Conservation (phyloP, 2,329 filamentous ascomycete species). For the Achaetomium macrosporum region DNA sequence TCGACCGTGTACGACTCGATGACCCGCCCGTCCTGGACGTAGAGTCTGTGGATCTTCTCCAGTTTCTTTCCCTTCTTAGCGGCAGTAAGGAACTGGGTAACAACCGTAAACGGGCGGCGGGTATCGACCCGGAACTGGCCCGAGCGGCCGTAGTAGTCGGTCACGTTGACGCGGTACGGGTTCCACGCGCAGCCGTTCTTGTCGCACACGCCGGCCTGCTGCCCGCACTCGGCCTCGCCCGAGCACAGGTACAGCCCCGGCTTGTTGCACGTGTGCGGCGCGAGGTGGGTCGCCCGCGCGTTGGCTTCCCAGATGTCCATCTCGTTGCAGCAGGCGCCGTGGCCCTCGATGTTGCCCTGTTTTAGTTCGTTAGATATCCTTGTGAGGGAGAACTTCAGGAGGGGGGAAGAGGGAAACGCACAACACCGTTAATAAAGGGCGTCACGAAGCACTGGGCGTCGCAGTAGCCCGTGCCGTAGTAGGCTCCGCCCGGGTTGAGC, state of each 20-base stretch:
- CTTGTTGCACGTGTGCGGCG: slow-evolving; percentile 43
- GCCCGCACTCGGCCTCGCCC: neutral
- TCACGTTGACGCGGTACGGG: slow-evolving; percentile 34
- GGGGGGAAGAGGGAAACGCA: neutral
- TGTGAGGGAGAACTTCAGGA: neutral
- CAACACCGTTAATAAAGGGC: slow-evolving; percentile 44
- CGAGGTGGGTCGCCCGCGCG: slow-evolving; percentile 37
- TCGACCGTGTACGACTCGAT: slow-evolving; percentile 24
- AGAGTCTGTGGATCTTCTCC: slow-evolving; percentile 41
- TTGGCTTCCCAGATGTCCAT: slow-evolving; percentile 54
- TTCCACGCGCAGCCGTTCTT: slow-evolving; percentile 34
- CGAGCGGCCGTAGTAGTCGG: slow-evolving; percentile 28
- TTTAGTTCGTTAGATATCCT: slow-evolving; percentile 13
- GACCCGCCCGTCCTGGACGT: slow-evolving; percentile 41
- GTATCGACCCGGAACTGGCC: slow-evolving; percentile 23
- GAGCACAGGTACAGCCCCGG: neutral
- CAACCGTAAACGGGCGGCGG: slow-evolving; percentile 31
- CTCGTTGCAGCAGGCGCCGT: slow-evolving; percentile 48
- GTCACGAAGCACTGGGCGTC: slow-evolving; percentile 37
- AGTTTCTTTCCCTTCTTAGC: slow-evolving; percentile 27
- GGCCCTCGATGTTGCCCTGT: slow-evolving; percentile 36
- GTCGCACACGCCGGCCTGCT: slow-evolving; percentile 31
- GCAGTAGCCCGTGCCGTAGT: slow-evolving; percentile 42
- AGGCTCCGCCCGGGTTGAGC: slow-evolving; percentile 47
- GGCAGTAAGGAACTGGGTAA: slow-evolving; percentile 42